Conservation (phyloP, 331 rosid genomes). For the Acacia pycnantha region DNA sequence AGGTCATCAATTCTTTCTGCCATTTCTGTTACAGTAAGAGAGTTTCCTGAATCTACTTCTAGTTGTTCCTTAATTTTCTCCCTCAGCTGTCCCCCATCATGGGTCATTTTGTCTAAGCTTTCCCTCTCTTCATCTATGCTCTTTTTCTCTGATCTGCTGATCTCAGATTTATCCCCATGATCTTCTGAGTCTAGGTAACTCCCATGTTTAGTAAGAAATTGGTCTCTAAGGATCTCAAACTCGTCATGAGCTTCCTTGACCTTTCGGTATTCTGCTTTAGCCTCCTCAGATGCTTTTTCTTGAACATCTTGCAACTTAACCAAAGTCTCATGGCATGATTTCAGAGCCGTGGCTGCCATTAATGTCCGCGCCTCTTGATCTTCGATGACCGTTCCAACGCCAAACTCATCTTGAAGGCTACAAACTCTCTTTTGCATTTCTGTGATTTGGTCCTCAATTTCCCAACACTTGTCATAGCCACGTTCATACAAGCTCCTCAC, state of each 20-base stretch:
- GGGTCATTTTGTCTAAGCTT: slow-evolving; percentile 28
- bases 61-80: slow-evolving; percentile 43
- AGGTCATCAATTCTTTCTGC: slow-evolving; percentile 85
- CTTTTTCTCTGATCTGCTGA: slow-evolving; percentile 19
- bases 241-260: slow-evolving; percentile 54
- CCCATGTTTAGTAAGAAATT: slow-evolving; percentile 43
- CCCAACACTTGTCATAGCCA: slow-evolving; percentile 71
- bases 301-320: slow-evolving; percentile 55
- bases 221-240: slow-evolving; percentile 56
- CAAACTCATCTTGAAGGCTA: slow-evolving; percentile 82
- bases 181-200: not conserved
- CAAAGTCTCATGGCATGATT: slow-evolving; percentile 71
- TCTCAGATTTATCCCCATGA: slow-evolving; percentile 12
- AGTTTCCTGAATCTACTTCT: slow-evolving; percentile 37
- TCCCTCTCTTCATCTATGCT: slow-evolving; percentile 36
- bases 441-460: slow-evolving; percentile 57
- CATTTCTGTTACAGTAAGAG: slow-evolving; percentile 63
- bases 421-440: slow-evolving; percentile 63
- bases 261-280: slow-evolving; percentile 55
- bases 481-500: slow-evolving; percentile 75
- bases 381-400: slow-evolving; percentile 58
- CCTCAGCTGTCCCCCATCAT: slow-evolving; percentile 26
- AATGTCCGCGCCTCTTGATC: slow-evolving; percentile 77
- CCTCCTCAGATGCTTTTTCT: slow-evolving; percentile 56
- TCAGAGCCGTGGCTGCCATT: slow-evolving; percentile 85